phyloP scores from a whole-genome alignment of 495 filamentous ascomycete species.

The Neurospora africana region DNA sequence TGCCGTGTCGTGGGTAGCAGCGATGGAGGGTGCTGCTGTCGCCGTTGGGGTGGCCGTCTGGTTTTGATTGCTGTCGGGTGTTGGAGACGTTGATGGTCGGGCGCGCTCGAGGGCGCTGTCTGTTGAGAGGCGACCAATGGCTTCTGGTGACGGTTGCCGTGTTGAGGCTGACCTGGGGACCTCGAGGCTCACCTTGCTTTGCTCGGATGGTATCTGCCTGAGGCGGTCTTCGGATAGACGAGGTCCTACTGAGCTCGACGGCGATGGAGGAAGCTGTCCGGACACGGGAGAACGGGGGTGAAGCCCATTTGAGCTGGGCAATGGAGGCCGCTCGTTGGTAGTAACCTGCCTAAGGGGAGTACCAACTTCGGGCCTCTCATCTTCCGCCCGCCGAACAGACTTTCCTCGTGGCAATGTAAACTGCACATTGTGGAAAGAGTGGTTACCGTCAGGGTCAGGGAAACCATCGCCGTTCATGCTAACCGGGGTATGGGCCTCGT shows the following conservation, averaged over 20 bases:
- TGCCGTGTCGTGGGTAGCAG: slow-evolving; percentile 51
- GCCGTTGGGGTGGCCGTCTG: slow-evolving; percentile 37
- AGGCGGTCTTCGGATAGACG: slow-evolving; percentile 29
- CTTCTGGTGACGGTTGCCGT: slow-evolving; percentile 29
- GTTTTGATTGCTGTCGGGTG: slow-evolving; percentile 23
- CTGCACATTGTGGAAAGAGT: neutral
- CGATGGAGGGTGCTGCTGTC: neutral
- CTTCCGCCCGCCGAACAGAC: neutral
- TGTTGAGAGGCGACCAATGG: slow-evolving; percentile 35
- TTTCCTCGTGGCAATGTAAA: neutral
- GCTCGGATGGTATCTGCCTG: slow-evolving; percentile 31
- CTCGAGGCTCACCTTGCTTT: slow-evolving; percentile 36
- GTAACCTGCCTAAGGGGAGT: slow-evolving; percentile 43
- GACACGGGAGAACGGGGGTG: slow-evolving; percentile 21
- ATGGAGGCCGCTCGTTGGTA: slow-evolving; percentile 47
- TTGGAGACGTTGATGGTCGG: slow-evolving; percentile 25
- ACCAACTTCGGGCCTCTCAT: neutral
- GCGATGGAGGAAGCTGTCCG: slow-evolving; percentile 44
- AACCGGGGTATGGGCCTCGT: slow-evolving; percentile 50
- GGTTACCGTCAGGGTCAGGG: slow-evolving; percentile 24
- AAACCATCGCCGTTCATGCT: slow-evolving; percentile 54
- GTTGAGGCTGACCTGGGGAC: slow-evolving; percentile 13
- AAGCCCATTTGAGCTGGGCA: slow-evolving; percentile 33
- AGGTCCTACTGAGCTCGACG: slow-evolving; percentile 36
- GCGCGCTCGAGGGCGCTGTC: slow-evolving; percentile 30